A percentile compares a stretch with the other conserved stretches of the same genome.
Conservation (phyloP, 2,329 filamentous ascomycete genomes). For the Claviceps arundinis region DNA sequence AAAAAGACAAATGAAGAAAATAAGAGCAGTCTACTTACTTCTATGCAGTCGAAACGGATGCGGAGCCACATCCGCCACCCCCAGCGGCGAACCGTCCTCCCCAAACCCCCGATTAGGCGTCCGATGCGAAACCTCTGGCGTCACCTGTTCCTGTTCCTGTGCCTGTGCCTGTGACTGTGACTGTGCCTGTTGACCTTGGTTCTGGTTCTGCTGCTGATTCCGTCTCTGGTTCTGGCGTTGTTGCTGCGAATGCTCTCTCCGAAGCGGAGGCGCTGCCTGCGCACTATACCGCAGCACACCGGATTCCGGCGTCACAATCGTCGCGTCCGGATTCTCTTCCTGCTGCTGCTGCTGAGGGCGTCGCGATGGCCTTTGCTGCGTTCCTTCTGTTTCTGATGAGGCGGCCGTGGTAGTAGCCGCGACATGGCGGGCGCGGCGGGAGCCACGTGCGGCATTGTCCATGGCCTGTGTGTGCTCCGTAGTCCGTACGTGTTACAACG, state of each 20-base stretch:
- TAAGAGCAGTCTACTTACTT: slow-evolving; percentile 16
- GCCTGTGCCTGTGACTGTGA: slow-evolving; percentile 2
- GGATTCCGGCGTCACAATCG: not conserved
- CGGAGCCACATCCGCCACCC: slow-evolving; percentile 15
- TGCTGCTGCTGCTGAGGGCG: not conserved
- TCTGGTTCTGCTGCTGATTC: slow-evolving; percentile 3
- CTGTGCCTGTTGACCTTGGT: not conserved
- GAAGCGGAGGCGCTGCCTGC: not conserved
- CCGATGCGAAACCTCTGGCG: slow-evolving; percentile 9
- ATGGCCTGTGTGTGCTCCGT: slow-evolving; percentile 7
- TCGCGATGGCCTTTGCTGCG: not conserved
- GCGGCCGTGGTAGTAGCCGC: slow-evolving; percentile 8
- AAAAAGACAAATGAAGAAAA: not conserved
- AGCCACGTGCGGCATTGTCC: slow-evolving; percentile 17
- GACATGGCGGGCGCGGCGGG: slow-evolving; percentile 18
- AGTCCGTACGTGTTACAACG: not conserved
- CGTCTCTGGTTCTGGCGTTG: slow-evolving; percentile 3
- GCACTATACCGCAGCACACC: not conserved
- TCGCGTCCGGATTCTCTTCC: not conserved
- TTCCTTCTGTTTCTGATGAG: not conserved
- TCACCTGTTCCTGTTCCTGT: slow-evolving; percentile 6
- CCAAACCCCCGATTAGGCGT: slow-evolving; percentile 7
- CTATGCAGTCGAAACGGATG: slow-evolving; percentile 25
- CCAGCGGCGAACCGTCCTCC: slow-evolving; percentile 8
- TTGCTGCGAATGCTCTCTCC: slow-evolving; percentile 4